Percentiles rank a stretch among this genome's conserved stretches.
Conservation (phyloP, 2,329 filamentous ascomycete genomes). For the Zymoseptoria passerinii region DNA sequence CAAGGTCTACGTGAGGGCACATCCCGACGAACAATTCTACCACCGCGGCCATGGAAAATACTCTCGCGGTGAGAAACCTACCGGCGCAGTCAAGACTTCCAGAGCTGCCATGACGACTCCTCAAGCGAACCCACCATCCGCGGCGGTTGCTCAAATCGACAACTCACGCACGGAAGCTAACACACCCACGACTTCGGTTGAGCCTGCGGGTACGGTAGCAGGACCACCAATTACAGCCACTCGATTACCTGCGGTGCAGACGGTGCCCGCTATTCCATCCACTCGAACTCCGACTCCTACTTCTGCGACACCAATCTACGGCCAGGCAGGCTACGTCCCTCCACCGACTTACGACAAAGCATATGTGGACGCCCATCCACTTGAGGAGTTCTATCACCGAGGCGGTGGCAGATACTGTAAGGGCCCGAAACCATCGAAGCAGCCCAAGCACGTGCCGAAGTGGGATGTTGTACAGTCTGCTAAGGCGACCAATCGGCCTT, state of each 20-base stretch:
- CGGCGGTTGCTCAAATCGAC: neutral
- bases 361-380: conserved; percentile 9
- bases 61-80: conserved; percentile 10
- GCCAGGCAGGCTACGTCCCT: neutral
- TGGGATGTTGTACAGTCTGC: neutral
- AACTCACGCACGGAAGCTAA: neutral
- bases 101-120: neutral
- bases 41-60: conserved; percentile 26
- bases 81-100: neutral
- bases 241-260: neutral
- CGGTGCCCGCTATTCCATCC: too few species aligned
- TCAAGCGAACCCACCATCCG: neutral
- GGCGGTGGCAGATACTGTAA: conserved; percentile 4
- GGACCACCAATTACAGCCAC: neutral
- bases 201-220: neutral
- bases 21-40: conserved; percentile 21
- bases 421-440: neutral
- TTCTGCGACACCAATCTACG: neutral
- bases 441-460: neutral
- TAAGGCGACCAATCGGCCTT: neutral
- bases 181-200: neutral
- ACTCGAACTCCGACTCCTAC: neutral
- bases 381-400: conserved; percentile 12
- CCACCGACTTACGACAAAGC: conserved; percentile 1
- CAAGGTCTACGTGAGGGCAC: conserved; percentile 19